A percentile compares a stretch with the other conserved stretches of the same genome.
Conservation (phyloP, 495 filamentous ascomycete genomes). For the Lasiosphaeria ovina region DNA sequence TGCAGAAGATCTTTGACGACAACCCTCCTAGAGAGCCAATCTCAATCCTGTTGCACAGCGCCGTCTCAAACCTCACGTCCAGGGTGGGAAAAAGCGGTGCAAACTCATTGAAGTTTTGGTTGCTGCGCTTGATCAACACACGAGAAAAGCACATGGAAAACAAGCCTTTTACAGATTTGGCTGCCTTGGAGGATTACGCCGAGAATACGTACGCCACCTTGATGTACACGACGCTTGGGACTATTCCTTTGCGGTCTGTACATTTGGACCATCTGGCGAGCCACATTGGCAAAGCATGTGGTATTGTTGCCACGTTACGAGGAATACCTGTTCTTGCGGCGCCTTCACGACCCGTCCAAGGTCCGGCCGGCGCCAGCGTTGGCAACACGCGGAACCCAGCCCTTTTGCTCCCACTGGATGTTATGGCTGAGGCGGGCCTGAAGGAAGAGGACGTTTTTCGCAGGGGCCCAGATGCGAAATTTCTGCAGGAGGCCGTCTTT, state of each 20-base stretch:
- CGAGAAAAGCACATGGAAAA: slow-evolving; percentile 83
- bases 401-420: slow-evolving; percentile 75
- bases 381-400: slow-evolving; percentile 40
- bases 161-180: slow-evolving; percentile 70
- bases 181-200: slow-evolving; percentile 78
- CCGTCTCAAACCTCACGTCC: slow-evolving; percentile 58
- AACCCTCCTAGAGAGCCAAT: slow-evolving; percentile 85
- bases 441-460: slow-evolving; percentile 87
- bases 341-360: slow-evolving; percentile 56
- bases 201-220: slow-evolving; percentile 92
- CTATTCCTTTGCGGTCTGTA: slow-evolving; percentile 71
- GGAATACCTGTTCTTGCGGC: slow-evolving; percentile 84
- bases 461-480: slow-evolving; percentile 69
- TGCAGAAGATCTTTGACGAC: slow-evolving; percentile 68
- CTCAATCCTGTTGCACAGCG: slow-evolving; percentile 74
- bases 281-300: slow-evolving; percentile 90
- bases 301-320: slow-evolving; percentile 78
- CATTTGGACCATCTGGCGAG: slow-evolving; percentile 90
- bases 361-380: slow-evolving; percentile 36
- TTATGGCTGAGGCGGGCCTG: slow-evolving; percentile 78
- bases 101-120: slow-evolving; percentile 74
- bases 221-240: slow-evolving; percentile 82
- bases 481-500: slow-evolving; percentile 86
- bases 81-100: slow-evolving; percentile 48
- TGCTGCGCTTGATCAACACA: slow-evolving; percentile 71